Conservation (phyloP, 2,329 filamentous ascomycete genomes). For the Teratosphaeria epicoccoides region DNA sequence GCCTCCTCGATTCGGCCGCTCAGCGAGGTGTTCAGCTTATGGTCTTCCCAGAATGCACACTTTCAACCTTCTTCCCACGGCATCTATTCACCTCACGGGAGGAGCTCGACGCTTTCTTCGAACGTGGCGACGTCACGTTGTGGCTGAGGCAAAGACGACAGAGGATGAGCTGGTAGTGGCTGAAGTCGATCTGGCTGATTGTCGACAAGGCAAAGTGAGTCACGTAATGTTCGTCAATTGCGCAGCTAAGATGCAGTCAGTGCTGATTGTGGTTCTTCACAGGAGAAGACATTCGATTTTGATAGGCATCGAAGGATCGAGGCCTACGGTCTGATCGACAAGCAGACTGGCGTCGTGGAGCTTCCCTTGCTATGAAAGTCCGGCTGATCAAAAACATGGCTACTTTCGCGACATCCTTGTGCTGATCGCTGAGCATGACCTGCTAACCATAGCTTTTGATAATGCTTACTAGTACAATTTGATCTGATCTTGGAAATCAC, state of each 20-base stretch:
- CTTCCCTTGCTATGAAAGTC: neutral
- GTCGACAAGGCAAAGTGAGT: conserved; percentile 35
- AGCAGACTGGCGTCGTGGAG: conserved; percentile 34
- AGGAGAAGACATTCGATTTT: conserved; percentile 36
- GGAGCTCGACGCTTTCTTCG: conserved; percentile 42
- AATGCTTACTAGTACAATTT: too few relatives aligned
- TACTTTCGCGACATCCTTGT: too few relatives aligned
- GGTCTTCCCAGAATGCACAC: conserved; percentile 45
- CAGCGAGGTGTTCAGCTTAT: conserved; percentile 38
- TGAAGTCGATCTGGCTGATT: conserved; percentile 40
- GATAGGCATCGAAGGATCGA: conserved; percentile 35
- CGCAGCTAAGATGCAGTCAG: too few relatives aligned
- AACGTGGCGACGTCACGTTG: conserved; percentile 36
- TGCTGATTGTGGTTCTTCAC: neutral
- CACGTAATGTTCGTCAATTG: too few relatives aligned
- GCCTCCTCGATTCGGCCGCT: conserved; percentile 38
- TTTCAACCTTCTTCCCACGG: conserved; percentile 49
- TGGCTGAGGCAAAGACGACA: conserved; percentile 41
- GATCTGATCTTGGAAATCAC: too few relatives aligned
- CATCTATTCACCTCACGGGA: conserved; percentile 29
- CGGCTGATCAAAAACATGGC: too few relatives aligned
- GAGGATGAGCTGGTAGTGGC: conserved; percentile 43
- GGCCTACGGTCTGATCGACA: conserved; percentile 32
- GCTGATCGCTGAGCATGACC: neutral
- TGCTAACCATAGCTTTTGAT: neutral